Base-by-base conservation (phyloP, 2,329 filamentous ascomycete genomes). In the Microdochium nivale region DNA sequence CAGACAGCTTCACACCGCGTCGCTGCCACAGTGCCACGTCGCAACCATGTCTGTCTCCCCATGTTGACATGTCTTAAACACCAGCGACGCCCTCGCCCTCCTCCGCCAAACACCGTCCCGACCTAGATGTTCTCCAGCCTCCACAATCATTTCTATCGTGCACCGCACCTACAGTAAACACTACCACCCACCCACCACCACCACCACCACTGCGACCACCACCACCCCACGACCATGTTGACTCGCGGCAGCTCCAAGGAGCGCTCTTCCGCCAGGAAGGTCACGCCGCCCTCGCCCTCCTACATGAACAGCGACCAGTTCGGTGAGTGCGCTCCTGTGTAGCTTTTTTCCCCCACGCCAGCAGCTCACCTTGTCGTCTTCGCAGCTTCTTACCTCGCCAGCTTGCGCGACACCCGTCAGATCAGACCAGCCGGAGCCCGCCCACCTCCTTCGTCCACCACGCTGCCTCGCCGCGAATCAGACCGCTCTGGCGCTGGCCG, bases 271-370 rank as follows among this genome's bases (percentile, higher is more conserved):
- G 72, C 57, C 44, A 60, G 76, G 54, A 83, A 80, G 69, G 75
- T 78, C 61, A 78, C 80, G 58, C 78, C 82, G 54, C 81, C 82
- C 50, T 80, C 80, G 49, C 76, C 81, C 32, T 73, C 75, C 24
- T 84, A 84, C 67, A 86, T 86, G 82, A 76, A 75, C 53, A 83
- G 78, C 64, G 81, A 85, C 49, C 81, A 86, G 65, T 84, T 86
- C 61, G 81, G 83, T 85, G 66, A 44, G 40, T 44, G 14, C 40
- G 19, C 16, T 23, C 40, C 40, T 19, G 40, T 7, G 16, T 24
- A 5, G 10, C 3, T 23, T 16, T 19, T 16, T 8, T 37, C 4
- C 13, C 3, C 13, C 4, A 14, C n/a, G 23, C 16, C n/a, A 7
- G 21, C 19, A 19, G 21, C 40, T 44, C 40, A 44, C 23, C 21